Evolutionary conservation across 495 filamentous ascomycete species (phyloP), one percentile per base, ranked within the genome.

Genomic region (Ramalina peruviana): DNA sequence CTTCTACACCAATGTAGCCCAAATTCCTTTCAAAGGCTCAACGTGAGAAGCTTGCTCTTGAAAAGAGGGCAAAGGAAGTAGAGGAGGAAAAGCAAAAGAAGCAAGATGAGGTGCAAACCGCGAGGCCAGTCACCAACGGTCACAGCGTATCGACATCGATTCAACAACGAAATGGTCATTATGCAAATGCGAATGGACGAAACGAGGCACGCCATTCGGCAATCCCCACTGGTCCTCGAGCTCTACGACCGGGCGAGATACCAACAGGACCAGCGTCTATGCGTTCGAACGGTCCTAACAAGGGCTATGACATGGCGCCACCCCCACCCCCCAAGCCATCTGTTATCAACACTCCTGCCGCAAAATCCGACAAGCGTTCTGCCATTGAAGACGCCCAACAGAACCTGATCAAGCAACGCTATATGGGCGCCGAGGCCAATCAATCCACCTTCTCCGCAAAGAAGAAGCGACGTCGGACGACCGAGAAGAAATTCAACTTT

Each of bases 401-500:
- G 21, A 79, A 79, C 16, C 70, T 93, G 52, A 80, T 88, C 43
- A 75, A 85, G 50, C 80, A 88, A 42, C 72, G 84, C 43, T 98
- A 98, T 59, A 94, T 98, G 88, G 92, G 92, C 6, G 81, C 84
- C 11, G 86, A 94, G 43, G 78, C 84, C 53, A 86, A 86, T 52
- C 81, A 81, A 43, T 93, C 86, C 3, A 95, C 80, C 26, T 94
- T 95, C 60, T 93, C 88, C 0, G 88, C 87, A 9, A 93, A 94
- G 73, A 97, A 97, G 74, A 98, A 97, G 71, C 77, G 90, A 43
- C 82, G 83, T 64, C 75, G 93, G 54, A 94, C 89, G 1, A 88
- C 87, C 10, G 90, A 95, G 62, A 86, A 89, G 66, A 96, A 97
- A 61, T 98, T 98, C 73, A 98, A 96, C 60, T 97, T 99, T 56